These are phyloP conservation scores for Erucastrum elatum DNA, from an alignment of 345 rosid species.

Conservation along the genomic window DNA sequence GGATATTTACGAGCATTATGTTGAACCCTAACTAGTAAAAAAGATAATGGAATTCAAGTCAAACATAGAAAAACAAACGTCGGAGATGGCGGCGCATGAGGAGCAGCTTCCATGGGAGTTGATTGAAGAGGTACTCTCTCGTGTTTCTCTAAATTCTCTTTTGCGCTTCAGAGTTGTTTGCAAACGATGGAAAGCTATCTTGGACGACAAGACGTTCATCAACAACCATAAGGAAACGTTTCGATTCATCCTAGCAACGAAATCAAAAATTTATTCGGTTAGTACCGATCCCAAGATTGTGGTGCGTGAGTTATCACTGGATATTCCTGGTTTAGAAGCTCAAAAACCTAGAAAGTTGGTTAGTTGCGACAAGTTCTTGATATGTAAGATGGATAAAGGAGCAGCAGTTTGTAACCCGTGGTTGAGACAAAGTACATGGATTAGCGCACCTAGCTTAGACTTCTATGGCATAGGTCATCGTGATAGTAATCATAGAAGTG, in stretches of 20 bases:
- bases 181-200: not conserved
- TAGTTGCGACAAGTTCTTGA: not conserved
- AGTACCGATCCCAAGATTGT: not conserved
- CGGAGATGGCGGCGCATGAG: not conserved
- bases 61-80: too few relatives aligned
- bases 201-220: not conserved
- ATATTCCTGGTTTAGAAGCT: not conserved
- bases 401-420: not conserved
- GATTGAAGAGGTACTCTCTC: not conserved
- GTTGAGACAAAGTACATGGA: not conserved
- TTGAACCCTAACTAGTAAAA: too few relatives aligned
- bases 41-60: too few relatives aligned
- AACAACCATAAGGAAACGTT: not conserved
- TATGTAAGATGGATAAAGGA: not conserved
- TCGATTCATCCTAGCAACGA: not conserved
- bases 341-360: not conserved
- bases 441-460: not conserved
- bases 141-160: not conserved
- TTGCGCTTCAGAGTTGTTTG: not conserved
- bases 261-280: not conserved
- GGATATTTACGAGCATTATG: too few relatives aligned
- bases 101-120: not conserved
- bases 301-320: not conserved
- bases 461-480: not conserved
- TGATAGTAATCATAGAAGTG: not conserved